phyloP scores from a whole-genome alignment of 2,329 filamentous ascomycete genomes.

The Berkeleyomyces rouxiae region DNA sequence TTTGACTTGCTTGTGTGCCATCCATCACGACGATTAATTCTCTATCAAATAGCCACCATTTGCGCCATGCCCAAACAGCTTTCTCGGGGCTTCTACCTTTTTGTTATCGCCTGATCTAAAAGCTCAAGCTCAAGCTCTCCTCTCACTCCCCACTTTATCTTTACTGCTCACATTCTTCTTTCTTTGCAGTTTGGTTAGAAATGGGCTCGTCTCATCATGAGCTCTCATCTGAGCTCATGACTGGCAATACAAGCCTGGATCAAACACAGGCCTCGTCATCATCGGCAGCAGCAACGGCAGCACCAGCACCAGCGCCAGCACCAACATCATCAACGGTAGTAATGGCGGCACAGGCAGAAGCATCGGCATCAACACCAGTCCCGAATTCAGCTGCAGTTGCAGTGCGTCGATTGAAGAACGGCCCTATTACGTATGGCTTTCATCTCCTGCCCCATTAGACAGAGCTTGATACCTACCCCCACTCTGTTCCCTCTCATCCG shows the following conservation, averaged over 20 bases:
- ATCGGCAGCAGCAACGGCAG: neutral
- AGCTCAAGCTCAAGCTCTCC: neutral
- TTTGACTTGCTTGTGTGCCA: neutral
- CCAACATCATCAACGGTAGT: neutral
- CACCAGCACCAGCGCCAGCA: neutral
- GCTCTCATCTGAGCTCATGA: neutral
- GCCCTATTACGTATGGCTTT: slow-evolving; percentile 12
- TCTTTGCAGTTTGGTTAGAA: neutral
- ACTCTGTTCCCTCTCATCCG: neutral
- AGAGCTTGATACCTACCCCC: neutral
- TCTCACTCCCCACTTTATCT: neutral
- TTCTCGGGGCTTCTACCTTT: neutral
- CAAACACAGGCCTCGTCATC: neutral
- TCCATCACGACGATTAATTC: neutral
- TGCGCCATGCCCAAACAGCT: neutral
- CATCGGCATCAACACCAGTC: neutral
- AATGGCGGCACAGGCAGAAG: neutral
- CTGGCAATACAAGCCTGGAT: neutral
- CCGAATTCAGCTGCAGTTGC: neutral
- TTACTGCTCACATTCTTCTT: neutral
- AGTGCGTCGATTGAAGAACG: slow-evolving; percentile 11
- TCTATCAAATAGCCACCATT: neutral
- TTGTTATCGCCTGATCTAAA: neutral
- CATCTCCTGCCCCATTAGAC: neutral
- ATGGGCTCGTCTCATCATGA: slow-evolving; percentile 4